These are phyloP conservation scores for Pachysandra terminalis DNA, from an alignment of 164 flowering plant species.

Conservation along the genomic window DNA sequence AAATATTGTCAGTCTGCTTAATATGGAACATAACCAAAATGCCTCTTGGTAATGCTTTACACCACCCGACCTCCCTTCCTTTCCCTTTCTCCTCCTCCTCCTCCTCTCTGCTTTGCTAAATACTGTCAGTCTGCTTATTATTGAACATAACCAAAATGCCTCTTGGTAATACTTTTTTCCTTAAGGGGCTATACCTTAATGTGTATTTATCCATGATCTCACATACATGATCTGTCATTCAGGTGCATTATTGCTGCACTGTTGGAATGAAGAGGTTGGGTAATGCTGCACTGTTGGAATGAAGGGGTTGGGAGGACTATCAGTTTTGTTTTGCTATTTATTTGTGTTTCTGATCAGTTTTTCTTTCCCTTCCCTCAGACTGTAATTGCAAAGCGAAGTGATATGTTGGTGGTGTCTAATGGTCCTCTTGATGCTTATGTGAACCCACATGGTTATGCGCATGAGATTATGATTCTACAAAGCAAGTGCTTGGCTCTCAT, in stretches of 20 bases:
- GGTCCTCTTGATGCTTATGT: constrained; percentile 95
- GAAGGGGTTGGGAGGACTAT: not conserved
- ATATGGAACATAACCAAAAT: too few species aligned
- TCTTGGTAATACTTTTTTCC: not conserved
- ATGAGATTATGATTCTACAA: constrained; percentile 71
- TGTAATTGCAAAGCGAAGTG: constrained; percentile 75
- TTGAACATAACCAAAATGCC: not conserved
- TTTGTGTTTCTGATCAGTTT: not conserved
- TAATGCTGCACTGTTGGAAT: too few species aligned
- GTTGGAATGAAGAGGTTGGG: too few species aligned
- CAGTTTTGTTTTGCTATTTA: not conserved
- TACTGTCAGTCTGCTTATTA: not conserved
- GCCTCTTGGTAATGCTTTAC: not conserved
- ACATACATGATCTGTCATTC: not conserved
- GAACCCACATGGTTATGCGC: constrained; percentile 73
- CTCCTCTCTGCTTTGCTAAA: too few species aligned
- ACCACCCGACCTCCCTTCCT: too few species aligned
- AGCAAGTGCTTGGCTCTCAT: constrained; percentile 58
- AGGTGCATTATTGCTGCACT: not conserved
- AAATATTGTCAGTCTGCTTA: too few species aligned
- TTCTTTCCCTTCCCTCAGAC: constrained; percentile 37
- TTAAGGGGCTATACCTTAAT: not conserved
- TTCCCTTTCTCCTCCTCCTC: too few species aligned
- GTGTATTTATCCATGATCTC: not conserved
- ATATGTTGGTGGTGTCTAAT: constrained; percentile 87